phyloP scores from a whole-genome alignment of 345 rosid species.

The Salix brachista region DNA sequence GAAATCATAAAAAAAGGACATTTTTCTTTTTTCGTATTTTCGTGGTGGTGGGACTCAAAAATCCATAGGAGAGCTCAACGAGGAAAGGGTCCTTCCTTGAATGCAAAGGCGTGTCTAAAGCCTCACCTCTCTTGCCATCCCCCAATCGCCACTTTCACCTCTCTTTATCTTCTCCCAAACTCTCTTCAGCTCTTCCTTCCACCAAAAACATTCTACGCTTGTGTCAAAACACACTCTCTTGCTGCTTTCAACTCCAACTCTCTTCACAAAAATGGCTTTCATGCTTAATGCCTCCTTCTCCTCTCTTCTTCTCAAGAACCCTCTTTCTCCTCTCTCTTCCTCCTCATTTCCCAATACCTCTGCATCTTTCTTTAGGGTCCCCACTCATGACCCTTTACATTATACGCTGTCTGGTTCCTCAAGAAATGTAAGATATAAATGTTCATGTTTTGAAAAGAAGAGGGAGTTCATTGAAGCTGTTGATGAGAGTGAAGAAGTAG shows the following conservation, averaged over 20 bases:
- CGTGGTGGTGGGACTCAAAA: too few species aligned
- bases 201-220: background rate
- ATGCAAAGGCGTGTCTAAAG: slow-evolving; percentile 57
- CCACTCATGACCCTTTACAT: slow-evolving; percentile 15
- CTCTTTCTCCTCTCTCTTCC: slow-evolving; percentile 18
- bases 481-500: slow-evolving; percentile 8
- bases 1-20: background rate
- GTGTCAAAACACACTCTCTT: background rate
- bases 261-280: slow-evolving; percentile 38
- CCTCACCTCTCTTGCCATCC: slow-evolving; percentile 43
- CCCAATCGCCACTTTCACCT: background rate
- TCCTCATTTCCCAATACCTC: slow-evolving; percentile 16
- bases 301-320: slow-evolving; percentile 15
- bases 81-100: slow-evolving; percentile 2
- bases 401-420: slow-evolving; percentile 7
- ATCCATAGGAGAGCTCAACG: slow-evolving; percentile 20
- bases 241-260: background rate
- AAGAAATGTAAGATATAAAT: slow-evolving; percentile 9
- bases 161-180: background rate
- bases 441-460: slow-evolving; percentile 24
- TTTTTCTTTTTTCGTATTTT: background rate
- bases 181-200: slow-evolving; percentile 4
- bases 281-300: slow-evolving; percentile 22
- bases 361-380: slow-evolving; percentile 18
- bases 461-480: slow-evolving; percentile 15